A percentile compares a stretch with the other conserved stretches of the same genome.
Conservation (phyloP, 192 early-diverging fungal genomes). For the Linnemannia hyalina region DNA sequence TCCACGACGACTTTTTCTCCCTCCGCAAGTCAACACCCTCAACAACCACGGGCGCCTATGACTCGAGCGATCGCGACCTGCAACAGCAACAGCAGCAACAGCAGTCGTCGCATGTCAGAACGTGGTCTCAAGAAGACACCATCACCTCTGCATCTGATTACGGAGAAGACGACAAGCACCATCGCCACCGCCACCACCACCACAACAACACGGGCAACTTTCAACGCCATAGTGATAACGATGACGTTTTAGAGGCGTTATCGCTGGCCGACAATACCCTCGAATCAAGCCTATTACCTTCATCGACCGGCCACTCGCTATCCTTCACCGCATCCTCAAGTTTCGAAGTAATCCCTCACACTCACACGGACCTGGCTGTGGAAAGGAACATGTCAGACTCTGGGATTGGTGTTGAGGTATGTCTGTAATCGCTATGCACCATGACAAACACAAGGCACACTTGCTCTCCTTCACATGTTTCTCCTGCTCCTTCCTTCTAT, state of each 20-base stretch:
- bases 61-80: background rate
- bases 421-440: background rate
- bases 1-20: background rate
- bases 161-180: background rate
- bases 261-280: background rate
- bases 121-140: background rate
- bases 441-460: background rate
- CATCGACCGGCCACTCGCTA: background rate
- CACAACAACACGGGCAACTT: background rate
- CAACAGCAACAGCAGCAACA: constrained; percentile 4
- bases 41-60: background rate
- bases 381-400: constrained; percentile 17
- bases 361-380: background rate
- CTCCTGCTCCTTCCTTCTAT: background rate
- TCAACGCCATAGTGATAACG: background rate
- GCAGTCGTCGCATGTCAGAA: background rate
- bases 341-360: background rate
- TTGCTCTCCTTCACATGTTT: background rate
- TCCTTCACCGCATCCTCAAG: background rate
- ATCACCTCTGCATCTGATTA: background rate
- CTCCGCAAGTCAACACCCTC: background rate
- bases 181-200: background rate
- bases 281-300: background rate
- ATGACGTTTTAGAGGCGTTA: background rate
- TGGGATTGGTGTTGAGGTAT: constrained; percentile 33